Base-by-base conservation (phyloP, 2,329 filamentous ascomycete species). In the Alternaria gaisen region DNA sequence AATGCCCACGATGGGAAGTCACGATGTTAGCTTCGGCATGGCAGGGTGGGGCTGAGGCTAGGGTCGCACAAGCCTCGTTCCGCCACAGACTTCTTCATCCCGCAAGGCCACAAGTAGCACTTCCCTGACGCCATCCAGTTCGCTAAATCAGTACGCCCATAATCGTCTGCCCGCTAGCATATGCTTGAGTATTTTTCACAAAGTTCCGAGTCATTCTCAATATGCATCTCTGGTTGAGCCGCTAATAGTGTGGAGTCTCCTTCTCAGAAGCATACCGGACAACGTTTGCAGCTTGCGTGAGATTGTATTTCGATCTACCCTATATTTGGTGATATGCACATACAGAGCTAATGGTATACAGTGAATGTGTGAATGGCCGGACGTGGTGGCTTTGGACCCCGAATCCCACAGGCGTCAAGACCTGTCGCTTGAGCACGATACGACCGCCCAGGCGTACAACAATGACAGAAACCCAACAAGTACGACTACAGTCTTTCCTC, bases 31-130 rank as follows among this genome's bases (percentile, higher is more conserved):
- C 62, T 64, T 66, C 63, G 65, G 65, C 48, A 16, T 44, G 18
- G 38, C 44, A 65, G 61, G 67, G 66, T 64, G 69, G 67, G 67
- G 65, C 61, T 38, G 14, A 10, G 58, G 22, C 14, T 48, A 24
- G 53, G 42, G 60, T 53, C 46, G 53, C 58, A 63, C 58, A 44
- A 47, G n/a, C 36, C 55, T 47, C 30, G 30, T 32, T 34, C 26
- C 41, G 20, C 40, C 34, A 38, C 51, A 36, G 42, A 43, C 43
- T 55, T 55, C 50, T 16, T 38, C 50, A 48, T 36, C 16, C 7
- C 10, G 34, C 46, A 50, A 22, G 20, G 46, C 20, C 20, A 50
- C 6, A 26, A 22, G 22, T 26, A 5, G 36, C 18, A 26, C 18
- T 1, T 30, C 26, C 26, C 1, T 30, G 22, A 41, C 50, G 24